phyloP scores from a whole-genome alignment of 192 early-diverging fungal genomes.

The Funneliformis mosseae region DNA sequence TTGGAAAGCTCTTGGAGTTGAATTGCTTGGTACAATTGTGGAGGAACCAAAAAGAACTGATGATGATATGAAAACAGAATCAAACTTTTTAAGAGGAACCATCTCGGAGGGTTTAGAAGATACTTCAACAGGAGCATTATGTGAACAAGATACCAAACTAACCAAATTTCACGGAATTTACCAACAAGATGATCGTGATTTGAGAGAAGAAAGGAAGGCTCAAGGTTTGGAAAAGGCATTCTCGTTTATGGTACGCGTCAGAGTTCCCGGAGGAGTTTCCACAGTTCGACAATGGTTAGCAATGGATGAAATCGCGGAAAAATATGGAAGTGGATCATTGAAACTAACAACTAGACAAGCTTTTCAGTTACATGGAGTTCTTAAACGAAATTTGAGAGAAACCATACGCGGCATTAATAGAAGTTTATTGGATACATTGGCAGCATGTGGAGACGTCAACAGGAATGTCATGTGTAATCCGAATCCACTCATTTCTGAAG shows the following conservation, averaged over 20 bases:
- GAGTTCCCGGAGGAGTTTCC: conserved; percentile 89
- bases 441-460: conserved; percentile 98
- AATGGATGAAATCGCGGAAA: conserved; percentile 90
- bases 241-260: conserved; percentile 96
- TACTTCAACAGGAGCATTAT: conserved; percentile 77
- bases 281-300: conserved; percentile 89
- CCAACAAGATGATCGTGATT: conserved; percentile 95
- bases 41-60: conserved; percentile 74
- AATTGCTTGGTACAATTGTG: conserved; percentile 63
- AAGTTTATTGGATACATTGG: conserved; percentile 87
- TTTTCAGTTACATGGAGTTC: conserved; percentile 95
- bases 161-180: conserved; percentile 98
- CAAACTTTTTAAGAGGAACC: conserved; percentile 91
- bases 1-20: conserved; percentile 83
- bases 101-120: conserved; percentile 86
- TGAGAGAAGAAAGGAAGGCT: conserved; percentile 80
- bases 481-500: conserved; percentile 75
- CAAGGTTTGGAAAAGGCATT: conserved; percentile 90
- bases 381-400: conserved; percentile 87
- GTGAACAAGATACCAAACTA: conserved; percentile 89
- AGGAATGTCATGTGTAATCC: conserved; percentile 95
- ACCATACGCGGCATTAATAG: conserved; percentile 93
- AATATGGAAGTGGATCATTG: conserved; percentile 83
- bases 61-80: conserved; percentile 90
- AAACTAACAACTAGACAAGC: conserved; percentile 97